Evolutionary conservation across 179 eudicot genomes (phyloP).

Genomic region (Silene coronaria): DNA sequence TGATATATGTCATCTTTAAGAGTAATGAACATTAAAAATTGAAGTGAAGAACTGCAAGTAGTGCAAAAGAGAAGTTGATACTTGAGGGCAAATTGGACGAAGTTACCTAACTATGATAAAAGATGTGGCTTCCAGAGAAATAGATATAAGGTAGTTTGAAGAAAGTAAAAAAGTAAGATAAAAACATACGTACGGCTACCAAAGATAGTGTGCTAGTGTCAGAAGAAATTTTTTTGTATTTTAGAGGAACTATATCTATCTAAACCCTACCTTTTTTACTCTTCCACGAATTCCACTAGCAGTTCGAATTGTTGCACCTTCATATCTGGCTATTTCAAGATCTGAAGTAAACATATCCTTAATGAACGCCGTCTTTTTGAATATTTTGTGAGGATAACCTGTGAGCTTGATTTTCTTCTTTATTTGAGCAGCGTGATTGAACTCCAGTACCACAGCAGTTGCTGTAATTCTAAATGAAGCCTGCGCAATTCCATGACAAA

Average conservation of each 20-base stretch:
- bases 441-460: conserved; percentile 74
- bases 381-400: conserved; percentile 85
- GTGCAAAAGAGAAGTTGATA: not conserved
- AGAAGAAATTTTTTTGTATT: not conserved
- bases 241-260: not conserved
- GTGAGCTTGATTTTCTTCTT: conserved; percentile 89
- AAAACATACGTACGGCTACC: too few species aligned
- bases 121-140: not conserved
- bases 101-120: not conserved
- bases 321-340: conserved; percentile 94
- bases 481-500: conserved; percentile 33
- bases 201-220: too few species aligned
- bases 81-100: not conserved
- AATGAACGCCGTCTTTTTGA: conserved; percentile 87
- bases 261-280: conserved; percentile 67
- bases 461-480: conserved; percentile 84
- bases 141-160: not conserved
- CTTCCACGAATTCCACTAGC: conserved; percentile 95
- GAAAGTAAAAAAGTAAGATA: not conserved
- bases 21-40: not conserved
- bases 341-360: conserved; percentile 96
- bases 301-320: conserved; percentile 80
- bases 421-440: conserved; percentile 75
- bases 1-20: not conserved
- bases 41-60: not conserved